Evolutionary conservation across 75 land plant genomes (phyloP), one percentile per base, ranked within the genome.

Genomic region (Sequoiadendron giganteum): DNA sequence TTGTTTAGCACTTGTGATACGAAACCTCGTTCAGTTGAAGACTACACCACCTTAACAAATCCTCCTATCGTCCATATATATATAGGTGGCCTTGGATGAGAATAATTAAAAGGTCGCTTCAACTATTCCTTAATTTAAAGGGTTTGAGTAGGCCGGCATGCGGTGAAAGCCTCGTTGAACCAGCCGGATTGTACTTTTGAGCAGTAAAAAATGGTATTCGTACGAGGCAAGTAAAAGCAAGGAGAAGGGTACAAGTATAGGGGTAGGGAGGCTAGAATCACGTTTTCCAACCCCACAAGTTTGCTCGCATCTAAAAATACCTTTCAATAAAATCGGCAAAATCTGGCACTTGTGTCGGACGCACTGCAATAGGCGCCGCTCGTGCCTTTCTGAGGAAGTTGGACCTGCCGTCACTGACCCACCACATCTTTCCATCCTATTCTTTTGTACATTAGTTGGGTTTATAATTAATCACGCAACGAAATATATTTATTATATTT

Each of bases 131-230:
- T 73, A 8, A 73, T 30, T 73, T 30, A 73, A 30, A 32, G 1
- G 49, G 10, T 73, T 73, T 73, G 34, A 10, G 32, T 30, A 10
- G 77, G 28, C 34, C 34, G 10, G 28, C 28, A 73, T 73, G 77
- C 77, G 77, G 77, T 73, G 77, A 73, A 82, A 47, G 49, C 52
- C 30, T 80, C 83, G 9, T 15, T 14, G n/a, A 80, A 80, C 83
- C 25, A 80, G 21, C 47, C 43, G 7, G 10, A 43, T 28, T 43
- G 83, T 80, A 79, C 45, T 79, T 79, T 79, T 40, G 3, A 5
- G 18, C 21, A 39, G 25, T 39, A 34, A 19, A 19, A 0, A 42
- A 8, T 18, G 42, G 84, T 82, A 45, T 82, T 82, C 84, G 84
- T 82, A 47, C 49, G 52, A 28, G 13, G 13, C 54, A 13, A 52